A percentile compares a stretch with the other conserved stretches of the same genome.
Conservation (phyloP, 345 rosid species). For the Citrus medica region DNA sequence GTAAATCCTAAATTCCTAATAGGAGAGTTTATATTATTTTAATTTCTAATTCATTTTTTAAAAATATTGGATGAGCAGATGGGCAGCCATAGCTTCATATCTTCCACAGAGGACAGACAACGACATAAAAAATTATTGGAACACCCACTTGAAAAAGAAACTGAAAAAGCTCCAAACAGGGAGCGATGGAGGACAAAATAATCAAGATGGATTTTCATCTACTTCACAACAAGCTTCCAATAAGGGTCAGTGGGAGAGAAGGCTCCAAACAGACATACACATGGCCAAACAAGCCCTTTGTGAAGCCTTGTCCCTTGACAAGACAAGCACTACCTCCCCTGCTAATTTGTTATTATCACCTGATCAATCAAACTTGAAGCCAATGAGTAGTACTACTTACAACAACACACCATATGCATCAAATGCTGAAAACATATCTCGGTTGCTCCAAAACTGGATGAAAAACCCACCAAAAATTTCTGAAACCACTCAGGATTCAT, state of each 20-base stretch:
- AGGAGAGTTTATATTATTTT: background rate
- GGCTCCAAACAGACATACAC: constrained; percentile 84
- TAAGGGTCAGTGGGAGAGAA: constrained; percentile 83
- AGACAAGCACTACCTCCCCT: constrained; percentile 27
- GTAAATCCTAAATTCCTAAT: background rate
- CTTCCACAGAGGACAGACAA: constrained; percentile 97
- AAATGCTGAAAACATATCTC: constrained; percentile 62
- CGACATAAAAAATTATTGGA: constrained; percentile 93
- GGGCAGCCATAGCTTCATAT: constrained; percentile 99
- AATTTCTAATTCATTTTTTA: background rate
- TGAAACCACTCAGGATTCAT: constrained; percentile 27
- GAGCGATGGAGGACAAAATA: constrained; percentile 24
- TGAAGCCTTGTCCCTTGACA: constrained; percentile 76
- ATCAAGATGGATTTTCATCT: constrained; percentile 32
- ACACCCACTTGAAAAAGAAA: constrained; percentile 87
- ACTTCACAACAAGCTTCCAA: constrained; percentile 34
- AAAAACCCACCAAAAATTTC: constrained; percentile 34
- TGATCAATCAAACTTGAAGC: constrained; percentile 13
- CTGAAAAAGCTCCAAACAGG: constrained; percentile 52
- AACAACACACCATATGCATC: constrained; percentile 44
- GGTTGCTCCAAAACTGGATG: constrained; percentile 65
- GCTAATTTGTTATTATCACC: background rate
- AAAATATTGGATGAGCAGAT: constrained; percentile 36
- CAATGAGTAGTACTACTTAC: background rate
- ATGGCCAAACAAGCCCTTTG: constrained; percentile 79